Base-by-base conservation (phyloP, 73 alveolate genomes). In the Paramecium octaurelia region DNA sequence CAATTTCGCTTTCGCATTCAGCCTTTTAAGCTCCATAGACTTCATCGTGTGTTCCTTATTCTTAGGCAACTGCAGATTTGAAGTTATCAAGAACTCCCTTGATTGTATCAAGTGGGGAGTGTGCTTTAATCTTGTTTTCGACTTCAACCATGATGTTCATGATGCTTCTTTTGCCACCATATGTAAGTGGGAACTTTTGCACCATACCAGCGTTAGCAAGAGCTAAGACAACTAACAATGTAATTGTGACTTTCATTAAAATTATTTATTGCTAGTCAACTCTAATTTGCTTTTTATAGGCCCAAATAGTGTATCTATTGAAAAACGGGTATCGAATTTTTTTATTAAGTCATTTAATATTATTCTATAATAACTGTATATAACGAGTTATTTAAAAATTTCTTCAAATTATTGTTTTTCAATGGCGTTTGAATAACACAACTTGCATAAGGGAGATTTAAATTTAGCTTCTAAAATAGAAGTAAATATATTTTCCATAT, bases 61-160 rank as follows among this genome's bases (percentile, higher is more conserved):
- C 91, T 80, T 1, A 40, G 43, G 76, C 73, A 21, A 80, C 91
- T n/a, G 91, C 91, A 0, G 44, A 20, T 64, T 80, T 80, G 31
- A 80, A 80, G 46, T 42, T 42, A 35, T 80, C 75, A 23, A 80
- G 57, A 24, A 80, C 91, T 20, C 91, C 91, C 29, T 20, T 80
- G 91, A 80, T 48, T n/a, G 91, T 80, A 12, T 80, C 91, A 48
- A 80, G 91, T 42, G 91, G 91, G 3, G 64, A 23, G 46, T 42
- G 46, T 6, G 91, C 14, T 46, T 80, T 80, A 43, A 80, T 42
- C 75, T 80, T 80, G 76, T 80, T 80, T 42, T 80, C 91, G 36
- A 80, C 91, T 46, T 80, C 91, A 34, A 80, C 57, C 91, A 80
- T 80, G 76, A 80, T 21, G 31, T 46, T 80, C 91, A 80, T 80